Evolutionary conservation across 495 filamentous ascomycete genomes (phyloP), one percentile per base, ranked within the genome.

Genomic region (Penicillium crystallinum): DNA sequence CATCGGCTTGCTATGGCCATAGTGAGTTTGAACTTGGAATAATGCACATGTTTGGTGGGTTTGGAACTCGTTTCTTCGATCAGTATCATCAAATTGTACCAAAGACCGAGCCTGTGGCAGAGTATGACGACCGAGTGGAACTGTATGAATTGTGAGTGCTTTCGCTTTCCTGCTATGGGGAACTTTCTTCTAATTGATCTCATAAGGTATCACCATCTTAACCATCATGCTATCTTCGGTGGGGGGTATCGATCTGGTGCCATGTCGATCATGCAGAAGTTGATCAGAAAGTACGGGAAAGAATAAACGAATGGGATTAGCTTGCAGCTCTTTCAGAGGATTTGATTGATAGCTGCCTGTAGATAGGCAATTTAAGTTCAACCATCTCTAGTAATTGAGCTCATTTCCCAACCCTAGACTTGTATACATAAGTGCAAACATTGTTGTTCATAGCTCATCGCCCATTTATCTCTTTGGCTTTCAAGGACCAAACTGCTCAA

Each of bases 31-130:
- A 96, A 64, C 64, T 92, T 42, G 91, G 92, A 1, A 96, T 96
- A 44, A 96, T 96, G 91, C 78, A 78, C 51, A 91, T 97, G 89
- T 96, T 96, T 79, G 92, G 91, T 0, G 92, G 92, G 4, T 96
- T 95, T 74, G 84, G 84, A 17, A 62, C 67, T 0, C 62, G 55
- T 6, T 95, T 95, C 57, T 84, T 86, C 69, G 78, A 76, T 18
- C 85, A 90, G 69, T 96, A 96, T 68, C 81, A 89, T 70, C 57
- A 73, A 19, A 46, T 89, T 31, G 81, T 87, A 48, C 83, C 83
- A 3, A 96, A 86, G 76, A 81, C 85, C 21, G 88, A 95, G 68
- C 91, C 91, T 10, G 79, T 81, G 38, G 83, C 81, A 37, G 91
- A 96, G 75, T 93, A 88, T 76, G 84, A 87, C 39, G 91, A 95